Evolutionary conservation across 2,329 filamentous ascomycete genomes (phyloP), one percentile per base, ranked within the genome.

Genomic region (Fusarium graminum): DNA sequence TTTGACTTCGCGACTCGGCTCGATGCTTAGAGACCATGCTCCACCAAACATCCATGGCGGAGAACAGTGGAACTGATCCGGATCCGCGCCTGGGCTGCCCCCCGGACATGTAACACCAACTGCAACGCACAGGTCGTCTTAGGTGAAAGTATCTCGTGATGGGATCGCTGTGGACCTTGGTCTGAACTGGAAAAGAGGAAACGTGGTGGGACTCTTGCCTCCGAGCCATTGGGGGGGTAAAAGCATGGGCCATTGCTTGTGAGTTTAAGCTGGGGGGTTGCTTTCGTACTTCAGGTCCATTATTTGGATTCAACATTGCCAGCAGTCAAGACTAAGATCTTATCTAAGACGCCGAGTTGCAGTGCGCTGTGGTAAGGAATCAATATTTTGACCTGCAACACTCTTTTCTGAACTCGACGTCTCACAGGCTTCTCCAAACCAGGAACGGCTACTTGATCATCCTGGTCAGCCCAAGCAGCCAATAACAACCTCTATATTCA

Each of bases 91-190:
- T 36, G 54, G 43, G 56, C 58, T 53, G 60, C 50, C 30, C 58
- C 22, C 40, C 38, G 49, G 49, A 32, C 29, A 54, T 62, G 57
- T 46, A 55, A 49, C 51, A n/a, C 28, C 26, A 36, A n/a, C 50
- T 41, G 58, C 51, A 44, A 34, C 45, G 45, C 50, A 12, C 29
- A 36, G 39, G 28, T 53, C 30, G 30, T 63, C 54, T 72, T 72
- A 72, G 59, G 69, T 73, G 67, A 72, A 72, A 65, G 56, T 59
- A 71, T 73, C 57, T 73, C 69, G 69, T 73, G 67, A 73, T 73
- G 47, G 32, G 51, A 71, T 69, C 55, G 51, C 41, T 41, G 40
- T 25, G 46, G 59, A 16, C 34, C 34, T n/a, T 36, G 34, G 16
- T 39, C 38, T 30, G 29, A 11, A 30, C 38, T 42, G 51, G 34